These are phyloP conservation scores for Hypoxylon rubiginosum DNA, from an alignment of 2,329 filamentous ascomycete genomes.

Conservation along the genomic window DNA sequence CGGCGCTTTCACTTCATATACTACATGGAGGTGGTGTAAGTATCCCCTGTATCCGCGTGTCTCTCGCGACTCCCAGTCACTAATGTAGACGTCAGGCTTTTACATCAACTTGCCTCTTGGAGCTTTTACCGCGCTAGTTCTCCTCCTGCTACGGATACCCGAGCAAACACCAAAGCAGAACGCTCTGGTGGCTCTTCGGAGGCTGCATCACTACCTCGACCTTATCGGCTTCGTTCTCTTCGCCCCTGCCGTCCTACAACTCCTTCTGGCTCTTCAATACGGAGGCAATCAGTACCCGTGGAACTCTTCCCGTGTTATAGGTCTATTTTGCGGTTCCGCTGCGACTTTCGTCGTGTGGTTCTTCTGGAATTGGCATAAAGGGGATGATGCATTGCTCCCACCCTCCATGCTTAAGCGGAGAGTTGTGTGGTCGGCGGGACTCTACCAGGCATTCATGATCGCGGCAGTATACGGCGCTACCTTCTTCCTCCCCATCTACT, in stretches of 20 bases:
- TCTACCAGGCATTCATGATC: slow-evolving; percentile 40
- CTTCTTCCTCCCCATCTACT: slow-evolving; percentile 48
- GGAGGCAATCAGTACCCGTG: slow-evolving; percentile 51
- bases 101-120: slow-evolving; percentile 58
- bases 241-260: slow-evolving; percentile 50
- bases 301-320: slow-evolving; percentile 43
- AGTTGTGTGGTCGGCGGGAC: slow-evolving; percentile 28
- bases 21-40: slow-evolving; percentile 54
- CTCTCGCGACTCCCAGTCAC: not conserved
- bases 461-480: slow-evolving; percentile 35
- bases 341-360: slow-evolving; percentile 43
- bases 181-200: slow-evolving; percentile 8
- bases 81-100: slow-evolving; percentile 41
- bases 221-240: slow-evolving; percentile 44
- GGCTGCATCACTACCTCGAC: slow-evolving; percentile 35
- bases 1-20: slow-evolving; percentile 51
- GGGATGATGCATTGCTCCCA: slow-evolving; percentile 48
- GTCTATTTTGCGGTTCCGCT: slow-evolving; percentile 42
- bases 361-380: slow-evolving; percentile 41
- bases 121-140: slow-evolving; percentile 47
- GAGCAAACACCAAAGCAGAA: slow-evolving; percentile 26
- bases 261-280: slow-evolving; percentile 53
- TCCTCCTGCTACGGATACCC: slow-evolving; percentile 55
- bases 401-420: slow-evolving; percentile 35
- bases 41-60: not conserved